A percentile compares a stretch with the other conserved stretches of the same genome.
These are phyloP conservation scores for Sporothrix pallida DNA, from an alignment of 2,329 filamentous ascomycete species.

Conservation along the genomic window DNA sequence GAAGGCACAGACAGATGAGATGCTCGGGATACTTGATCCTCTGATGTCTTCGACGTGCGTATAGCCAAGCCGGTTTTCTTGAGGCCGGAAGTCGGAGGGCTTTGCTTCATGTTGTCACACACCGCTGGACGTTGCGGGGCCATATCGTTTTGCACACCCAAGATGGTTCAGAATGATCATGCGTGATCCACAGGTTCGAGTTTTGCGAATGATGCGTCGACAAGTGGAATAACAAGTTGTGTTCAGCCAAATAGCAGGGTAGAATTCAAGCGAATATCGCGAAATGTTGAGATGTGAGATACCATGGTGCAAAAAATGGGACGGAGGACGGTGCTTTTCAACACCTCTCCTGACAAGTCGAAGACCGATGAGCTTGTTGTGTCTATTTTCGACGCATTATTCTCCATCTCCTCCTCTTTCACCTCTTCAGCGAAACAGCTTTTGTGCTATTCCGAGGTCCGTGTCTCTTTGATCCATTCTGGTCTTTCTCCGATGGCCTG, in stretches of 20 bases:
- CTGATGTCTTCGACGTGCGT: not conserved
- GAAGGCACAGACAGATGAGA: not conserved
- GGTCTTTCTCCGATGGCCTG: not conserved
- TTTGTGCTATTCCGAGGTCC: not conserved
- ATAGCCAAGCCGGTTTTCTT: slow-evolving; percentile 29
- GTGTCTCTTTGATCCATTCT: slow-evolving; percentile 16
- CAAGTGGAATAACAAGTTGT: slow-evolving; percentile 16
- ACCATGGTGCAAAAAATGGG: not conserved
- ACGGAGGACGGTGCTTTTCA: slow-evolving; percentile 7
- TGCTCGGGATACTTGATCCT: not conserved
- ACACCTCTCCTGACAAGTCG: not conserved
- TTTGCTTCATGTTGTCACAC: slow-evolving; percentile 27
- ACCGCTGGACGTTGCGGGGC: slow-evolving; percentile 29
- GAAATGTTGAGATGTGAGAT: not conserved
- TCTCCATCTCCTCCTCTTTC: not conserved
- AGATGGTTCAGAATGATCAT: slow-evolving; percentile 2
- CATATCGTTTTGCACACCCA: slow-evolving; percentile 21
- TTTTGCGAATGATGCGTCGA: not conserved
- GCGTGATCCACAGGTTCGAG: not conserved
- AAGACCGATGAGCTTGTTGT: not conserved
- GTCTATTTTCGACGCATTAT: slow-evolving; percentile 2
- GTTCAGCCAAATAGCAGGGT: not conserved
- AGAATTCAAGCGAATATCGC: not conserved
- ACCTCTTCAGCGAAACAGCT: not conserved
- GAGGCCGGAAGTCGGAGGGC: not conserved